Conservation (phyloP, 345 rosid genomes). For the Rubroshorea leprosula region DNA sequence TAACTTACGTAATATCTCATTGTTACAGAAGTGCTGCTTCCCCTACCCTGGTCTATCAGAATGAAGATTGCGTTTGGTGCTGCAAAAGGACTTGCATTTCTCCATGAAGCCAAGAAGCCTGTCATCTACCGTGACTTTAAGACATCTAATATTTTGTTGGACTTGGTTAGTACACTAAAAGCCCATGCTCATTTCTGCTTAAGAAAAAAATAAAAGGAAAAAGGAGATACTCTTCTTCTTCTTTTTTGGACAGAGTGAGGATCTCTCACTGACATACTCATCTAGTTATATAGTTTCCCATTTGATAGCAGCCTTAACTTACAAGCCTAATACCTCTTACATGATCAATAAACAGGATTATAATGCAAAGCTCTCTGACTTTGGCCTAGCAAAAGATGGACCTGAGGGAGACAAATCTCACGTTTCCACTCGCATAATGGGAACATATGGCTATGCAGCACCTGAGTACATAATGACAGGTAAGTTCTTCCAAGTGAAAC, state of each 20-base stretch:
- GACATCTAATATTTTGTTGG: slow-evolving; percentile 88
- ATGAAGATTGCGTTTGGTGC: slow-evolving; percentile 96
- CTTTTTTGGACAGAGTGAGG: too few species aligned
- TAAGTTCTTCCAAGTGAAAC: slow-evolving; percentile 8
- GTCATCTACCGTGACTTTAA: slow-evolving; percentile 96
- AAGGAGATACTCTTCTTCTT: too few species aligned
- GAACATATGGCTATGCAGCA: slow-evolving; percentile 98
- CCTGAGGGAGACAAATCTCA: slow-evolving; percentile 97
- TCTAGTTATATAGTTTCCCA: too few species aligned
- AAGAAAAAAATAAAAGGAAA: too few species aligned
- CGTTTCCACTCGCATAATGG: slow-evolving; percentile 98
- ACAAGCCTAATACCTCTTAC: slow-evolving; percentile 6
- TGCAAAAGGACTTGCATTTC: slow-evolving; percentile 95
- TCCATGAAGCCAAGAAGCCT: slow-evolving; percentile 90
- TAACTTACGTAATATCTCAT: not conserved
- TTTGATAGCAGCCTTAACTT: too few species aligned
- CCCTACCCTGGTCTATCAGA: slow-evolving; percentile 80
- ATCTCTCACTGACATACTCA: too few species aligned
- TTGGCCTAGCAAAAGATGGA: slow-evolving; percentile 96
- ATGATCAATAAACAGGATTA: slow-evolving; percentile 65
- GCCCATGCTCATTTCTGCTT: too few species aligned
- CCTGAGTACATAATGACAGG: slow-evolving; percentile 99
- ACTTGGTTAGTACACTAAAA: slow-evolving; percentile 46
- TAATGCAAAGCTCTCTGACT: slow-evolving; percentile 89
- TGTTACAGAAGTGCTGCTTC: slow-evolving; percentile 77